These are phyloP conservation scores for Podospora bellae-mahoneyi DNA, from an alignment of 495 filamentous ascomycete genomes.

Conservation along the genomic window DNA sequence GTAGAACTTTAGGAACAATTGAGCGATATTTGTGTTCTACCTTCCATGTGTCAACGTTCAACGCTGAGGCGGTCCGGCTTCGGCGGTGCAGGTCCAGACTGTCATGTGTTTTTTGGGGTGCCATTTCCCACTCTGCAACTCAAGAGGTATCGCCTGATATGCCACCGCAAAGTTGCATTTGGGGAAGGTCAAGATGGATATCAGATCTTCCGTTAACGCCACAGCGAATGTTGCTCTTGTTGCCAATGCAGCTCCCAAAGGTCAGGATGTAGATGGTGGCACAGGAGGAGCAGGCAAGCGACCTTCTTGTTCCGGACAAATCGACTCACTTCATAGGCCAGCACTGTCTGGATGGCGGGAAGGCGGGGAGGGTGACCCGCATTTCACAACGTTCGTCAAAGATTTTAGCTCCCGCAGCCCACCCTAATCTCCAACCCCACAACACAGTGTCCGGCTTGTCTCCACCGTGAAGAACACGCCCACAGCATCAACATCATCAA, in stretches of 20 bases:
- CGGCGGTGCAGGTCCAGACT: background rate
- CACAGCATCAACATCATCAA: too few relatives aligned
- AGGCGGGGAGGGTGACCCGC: background rate
- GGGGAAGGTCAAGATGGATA: background rate
- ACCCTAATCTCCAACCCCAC: background rate
- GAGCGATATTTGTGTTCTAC: background rate
- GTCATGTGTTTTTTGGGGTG: background rate
- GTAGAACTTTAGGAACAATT: background rate
- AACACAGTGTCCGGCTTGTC: background rate
- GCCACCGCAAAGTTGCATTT: background rate
- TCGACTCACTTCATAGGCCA: background rate
- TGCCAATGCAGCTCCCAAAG: background rate
- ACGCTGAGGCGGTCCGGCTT: background rate
- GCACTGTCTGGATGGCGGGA: background rate
- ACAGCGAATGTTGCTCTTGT: background rate
- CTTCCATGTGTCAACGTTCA: too few relatives aligned
- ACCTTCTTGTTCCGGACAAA: conserved; percentile 6
- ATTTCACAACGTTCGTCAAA: background rate
- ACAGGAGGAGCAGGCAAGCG: background rate
- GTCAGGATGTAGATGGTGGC: background rate
- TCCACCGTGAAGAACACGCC: background rate
- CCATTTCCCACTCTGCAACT: background rate
- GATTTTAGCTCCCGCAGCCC: background rate
- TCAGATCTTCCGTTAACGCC: too few relatives aligned
- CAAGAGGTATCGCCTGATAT: background rate